Evolutionary conservation across 495 filamentous ascomycete species (phyloP), one percentile per base, ranked within the genome.

Genomic region (Xylaria acuta): DNA sequence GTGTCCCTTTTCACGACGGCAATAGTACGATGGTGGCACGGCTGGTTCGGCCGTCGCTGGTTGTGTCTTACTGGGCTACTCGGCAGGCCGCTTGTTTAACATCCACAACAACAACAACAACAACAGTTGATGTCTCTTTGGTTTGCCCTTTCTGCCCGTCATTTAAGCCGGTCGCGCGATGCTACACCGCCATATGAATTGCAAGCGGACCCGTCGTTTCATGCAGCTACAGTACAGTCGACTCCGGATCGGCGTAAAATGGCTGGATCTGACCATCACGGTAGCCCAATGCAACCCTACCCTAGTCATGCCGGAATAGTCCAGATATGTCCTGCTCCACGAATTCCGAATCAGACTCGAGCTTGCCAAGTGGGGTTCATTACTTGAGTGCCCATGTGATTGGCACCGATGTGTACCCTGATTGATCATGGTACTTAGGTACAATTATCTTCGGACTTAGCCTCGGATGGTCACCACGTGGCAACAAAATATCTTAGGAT

Each of bases 161-260:
- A 40, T 0, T 36, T 40, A 40, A 30, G 4, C 32, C 30, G 27
- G 27, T 58, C 30, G 58, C 69, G 62, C 60, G 53, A 72, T 72
- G 63, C 70, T 72, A 72, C 70, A 72, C 70, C 70, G 70, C 70
- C 70, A 72, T 72, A 65, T 66, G 49, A 51, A 65, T 41, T 58
- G 49, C 51, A 58, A 64, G 60, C 49, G 60, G 49, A n/a, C 45
- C 69, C 49, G 62, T 65, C 47, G 69, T 65, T 71, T 54, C 62
- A 59, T 71, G 69, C 69, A 71, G 47, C 62, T 43, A 56, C 43
- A n/a, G 3, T 3, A 12, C n/a, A 53, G 60, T 59, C 40, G 60
- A 66, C 62, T 71, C 69, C 69, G 69, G 62, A 56, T 62, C 62
- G 51, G 63, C 62, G 63, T 30, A 40, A 66, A 66, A 25, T 36